Evolutionary conservation across 2,329 filamentous ascomycete genomes (phyloP), one percentile per base, ranked within the genome.

Genomic region (Proliferodiscus dingleyae): DNA sequence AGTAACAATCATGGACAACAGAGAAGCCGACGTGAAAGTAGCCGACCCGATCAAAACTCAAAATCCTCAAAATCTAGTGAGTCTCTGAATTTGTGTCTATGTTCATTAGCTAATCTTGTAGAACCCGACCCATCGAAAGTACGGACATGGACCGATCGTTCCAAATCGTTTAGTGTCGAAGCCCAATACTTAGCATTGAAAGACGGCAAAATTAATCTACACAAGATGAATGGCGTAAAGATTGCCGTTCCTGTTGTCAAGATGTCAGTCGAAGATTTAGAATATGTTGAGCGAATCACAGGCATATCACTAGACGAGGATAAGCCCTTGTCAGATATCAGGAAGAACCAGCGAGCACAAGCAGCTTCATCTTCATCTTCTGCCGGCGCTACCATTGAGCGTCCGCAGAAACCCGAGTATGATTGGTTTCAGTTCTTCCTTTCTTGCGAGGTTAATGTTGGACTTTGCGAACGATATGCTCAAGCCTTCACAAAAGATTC

Each of bases 371-470:
- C 60, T 24, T 51, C 55, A 4, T 54, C 62, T 26, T 66, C 67
- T 47, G 71, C 77, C 7, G 84, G 84, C 10, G 83, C 78, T n/a
- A 76, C 76, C 2, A 70, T 89, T 24, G 75, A 85, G 54, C 69
- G 72, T 37, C 65, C 69, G 18, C 72, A 75, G 60, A 84, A 83
- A 65, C 74, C 85, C 1, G 84, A 93, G 38, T 95, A 97, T 64
- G 93, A 98, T 65, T 98, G 93, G 93, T 98, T 98, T 61, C 89
- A 96, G 63, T 97, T 98, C 71, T 98, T 98, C 74, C 71, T 98
- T 32, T 82, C 83, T 52, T 94, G 89, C 64, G 91, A 95, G 37
- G 89, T 97, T 58, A 85, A 89, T 36, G 87, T 91, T 39, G 88
- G 94, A 47, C 83, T 95, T 37, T 98, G 93, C 66, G 91, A 97